These are phyloP conservation scores for Pholiota molesta DNA, from an alignment of 768 basidiomycete genomes.

Conservation along the genomic window DNA sequence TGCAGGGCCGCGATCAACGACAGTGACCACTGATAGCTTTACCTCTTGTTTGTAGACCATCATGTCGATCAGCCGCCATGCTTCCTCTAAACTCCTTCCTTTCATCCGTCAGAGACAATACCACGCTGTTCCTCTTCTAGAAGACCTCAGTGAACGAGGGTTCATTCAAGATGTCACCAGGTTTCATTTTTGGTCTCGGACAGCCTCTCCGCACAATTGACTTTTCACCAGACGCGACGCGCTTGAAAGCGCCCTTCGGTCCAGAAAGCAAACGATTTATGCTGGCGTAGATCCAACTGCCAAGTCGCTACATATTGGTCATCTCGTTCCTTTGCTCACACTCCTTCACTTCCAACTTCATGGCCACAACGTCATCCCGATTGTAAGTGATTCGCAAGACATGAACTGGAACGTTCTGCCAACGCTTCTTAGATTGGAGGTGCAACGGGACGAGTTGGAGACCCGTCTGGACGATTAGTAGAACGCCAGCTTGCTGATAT, in stretches of 20 bases:
- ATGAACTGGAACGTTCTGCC: not conserved
- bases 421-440: slow-evolving; percentile 78
- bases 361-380: slow-evolving; percentile 83
- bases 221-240: slow-evolving; percentile 40
- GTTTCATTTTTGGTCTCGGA: slow-evolving; percentile 23
- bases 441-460: slow-evolving; percentile 95
- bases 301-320: slow-evolving; percentile 87
- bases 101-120: slow-evolving; percentile 10
- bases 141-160: slow-evolving; percentile 47
- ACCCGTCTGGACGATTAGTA: slow-evolving; percentile 87
- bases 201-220: not conserved
- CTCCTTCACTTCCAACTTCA: slow-evolving; percentile 85
- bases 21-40: not conserved
- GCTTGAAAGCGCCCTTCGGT: slow-evolving; percentile 38
- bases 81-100: slow-evolving; percentile 4
- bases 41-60: slow-evolving; percentile 1
- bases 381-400: slow-evolving; percentile 57
- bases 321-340: slow-evolving; percentile 86
- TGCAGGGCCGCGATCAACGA: not conserved
- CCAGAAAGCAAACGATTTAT: slow-evolving; percentile 64
- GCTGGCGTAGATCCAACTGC: slow-evolving; percentile 94
- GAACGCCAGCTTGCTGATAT: slow-evolving; percentile 75
- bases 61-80: too few species aligned
- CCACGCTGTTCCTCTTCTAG: slow-evolving; percentile 32
- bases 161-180: slow-evolving; percentile 52